These are phyloP conservation scores for Exutisphaerella laricina DNA, from an alignment of 2,329 filamentous ascomycete genomes.

Conservation along the genomic window DNA sequence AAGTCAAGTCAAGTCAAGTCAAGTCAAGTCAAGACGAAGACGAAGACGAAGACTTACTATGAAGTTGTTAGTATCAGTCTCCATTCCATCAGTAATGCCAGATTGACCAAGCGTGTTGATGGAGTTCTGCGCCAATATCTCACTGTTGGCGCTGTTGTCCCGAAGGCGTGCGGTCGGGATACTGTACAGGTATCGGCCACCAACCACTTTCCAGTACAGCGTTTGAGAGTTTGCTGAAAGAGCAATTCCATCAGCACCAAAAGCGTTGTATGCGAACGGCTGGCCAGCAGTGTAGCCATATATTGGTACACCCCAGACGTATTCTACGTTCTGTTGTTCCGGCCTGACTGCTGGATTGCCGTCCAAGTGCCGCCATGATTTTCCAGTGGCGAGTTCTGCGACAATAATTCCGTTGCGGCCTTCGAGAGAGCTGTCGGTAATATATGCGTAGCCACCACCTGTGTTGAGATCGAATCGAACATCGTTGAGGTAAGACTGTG, in stretches of 20 bases:
- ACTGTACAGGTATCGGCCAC: slow-evolving; percentile 42
- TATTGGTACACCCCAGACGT: slow-evolving; percentile 45
- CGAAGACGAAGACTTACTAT: too few relatives aligned
- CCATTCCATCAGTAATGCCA: slow-evolving; percentile 49
- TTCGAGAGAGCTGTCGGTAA: slow-evolving; percentile 47
- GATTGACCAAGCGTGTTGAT: slow-evolving; percentile 44
- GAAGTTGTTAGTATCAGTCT: slow-evolving; percentile 47
- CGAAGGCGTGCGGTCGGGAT: slow-evolving; percentile 42
- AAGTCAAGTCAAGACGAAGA: too few relatives aligned
- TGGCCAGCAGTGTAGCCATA: slow-evolving; percentile 39
- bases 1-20: too few relatives aligned
- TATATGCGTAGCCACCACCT: slow-evolving; percentile 48
- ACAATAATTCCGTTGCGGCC: slow-evolving; percentile 48
- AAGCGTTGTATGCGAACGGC: slow-evolving; percentile 37
- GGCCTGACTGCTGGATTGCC: slow-evolving; percentile 38
- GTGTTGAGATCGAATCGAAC: slow-evolving; percentile 49
- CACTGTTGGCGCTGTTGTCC: slow-evolving; percentile 35
- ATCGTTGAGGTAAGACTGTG: slow-evolving; percentile 50
- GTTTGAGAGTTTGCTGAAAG: slow-evolving; percentile 45
- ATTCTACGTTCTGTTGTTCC: slow-evolving; percentile 44
- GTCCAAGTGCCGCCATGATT: slow-evolving; percentile 48
- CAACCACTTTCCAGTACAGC: slow-evolving; percentile 45
- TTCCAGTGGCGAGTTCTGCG: slow-evolving; percentile 46
- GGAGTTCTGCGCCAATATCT: slow-evolving; percentile 41
- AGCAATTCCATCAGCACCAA: slow-evolving; percentile 49